Conservation (phyloP, 2,329 filamentous ascomycete species). For the Alternaria panax region DNA sequence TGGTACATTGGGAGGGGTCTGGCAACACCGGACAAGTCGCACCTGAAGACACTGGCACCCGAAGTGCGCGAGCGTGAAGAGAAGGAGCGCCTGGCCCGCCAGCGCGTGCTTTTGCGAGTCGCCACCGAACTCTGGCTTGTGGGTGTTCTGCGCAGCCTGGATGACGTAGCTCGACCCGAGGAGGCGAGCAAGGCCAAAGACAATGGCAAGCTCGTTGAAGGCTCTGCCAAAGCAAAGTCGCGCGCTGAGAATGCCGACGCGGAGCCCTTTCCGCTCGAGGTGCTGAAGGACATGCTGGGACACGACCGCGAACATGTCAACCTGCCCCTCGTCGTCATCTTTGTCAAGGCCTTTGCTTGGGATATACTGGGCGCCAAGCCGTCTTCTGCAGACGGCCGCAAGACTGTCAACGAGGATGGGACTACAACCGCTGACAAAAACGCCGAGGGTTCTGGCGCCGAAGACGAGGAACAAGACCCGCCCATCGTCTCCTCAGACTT, state of each 20-base stretch:
- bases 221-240: constrained; percentile 68
- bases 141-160: constrained; percentile 81
- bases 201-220: constrained; percentile 60
- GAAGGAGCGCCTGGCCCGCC: constrained; percentile 86
- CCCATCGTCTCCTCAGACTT: constrained; percentile 79
- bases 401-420: constrained; percentile 82
- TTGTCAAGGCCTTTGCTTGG: constrained; percentile 96
- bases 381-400: constrained; percentile 77
- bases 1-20: constrained; percentile 93
- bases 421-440: constrained; percentile 64
- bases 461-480: constrained; percentile 68
- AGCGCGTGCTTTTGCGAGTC: constrained; percentile 84
- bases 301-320: constrained; percentile 94
- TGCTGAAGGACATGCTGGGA: constrained; percentile 94
- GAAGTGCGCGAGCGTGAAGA: constrained; percentile 94
- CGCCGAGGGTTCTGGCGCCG: constrained; percentile 60
- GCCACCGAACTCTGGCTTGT: constrained; percentile 97
- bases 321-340: constrained; percentile 87
- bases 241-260: constrained; percentile 70
- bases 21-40: constrained; percentile 85
- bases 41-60: constrained; percentile 76
- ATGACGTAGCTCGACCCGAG: constrained; percentile 70
- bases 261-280: constrained; percentile 94
- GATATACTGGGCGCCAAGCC: constrained; percentile 86
- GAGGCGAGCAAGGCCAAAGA: constrained; percentile 69